These are phyloP conservation scores for Cutaneotrichosporon mucoides DNA, from an alignment of 1,284 basidiomycete genomes.

Conservation along the genomic window DNA sequence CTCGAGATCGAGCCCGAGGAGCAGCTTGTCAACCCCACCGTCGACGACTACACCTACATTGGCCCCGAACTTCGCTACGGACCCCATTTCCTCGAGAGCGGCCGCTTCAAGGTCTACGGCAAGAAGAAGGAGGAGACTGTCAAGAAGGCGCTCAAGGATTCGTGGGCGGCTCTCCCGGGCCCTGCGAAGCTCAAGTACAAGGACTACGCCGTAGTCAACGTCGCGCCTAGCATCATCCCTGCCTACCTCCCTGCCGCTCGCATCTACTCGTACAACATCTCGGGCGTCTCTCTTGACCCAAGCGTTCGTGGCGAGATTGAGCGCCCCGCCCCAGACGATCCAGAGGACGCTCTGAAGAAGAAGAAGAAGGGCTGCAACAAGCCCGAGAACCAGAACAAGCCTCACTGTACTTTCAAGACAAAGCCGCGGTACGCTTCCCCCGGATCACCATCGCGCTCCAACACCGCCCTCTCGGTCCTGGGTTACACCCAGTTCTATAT, in stretches of 20 bases:
- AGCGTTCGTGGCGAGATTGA: slow-evolving; percentile 25
- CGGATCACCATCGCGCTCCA: slow-evolving; percentile 38
- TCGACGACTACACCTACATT: slow-evolving; percentile 14
- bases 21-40: neutral
- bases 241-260: slow-evolving; percentile 80
- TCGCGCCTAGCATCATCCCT: slow-evolving; percentile 77
- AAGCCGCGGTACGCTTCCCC: slow-evolving; percentile 43
- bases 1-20: slow-evolving; percentile 1
- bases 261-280: slow-evolving; percentile 71
- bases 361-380: slow-evolving; percentile 38
- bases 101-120: slow-evolving; percentile 28
- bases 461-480: slow-evolving; percentile 36
- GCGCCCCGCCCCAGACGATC: slow-evolving; percentile 16
- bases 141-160: slow-evolving; percentile 41
- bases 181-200: slow-evolving; percentile 58
- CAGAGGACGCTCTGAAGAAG: slow-evolving; percentile 19
- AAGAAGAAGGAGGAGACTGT: slow-evolving; percentile 33
- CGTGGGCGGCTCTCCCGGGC: slow-evolving; percentile 48
- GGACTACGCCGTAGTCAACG: slow-evolving; percentile 70
- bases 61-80: slow-evolving; percentile 29
- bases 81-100: slow-evolving; percentile 22
- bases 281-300: slow-evolving; percentile 48
- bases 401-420: slow-evolving; percentile 45
- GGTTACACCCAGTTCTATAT: slow-evolving; percentile 65
- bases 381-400: slow-evolving; percentile 47